Evolutionary conservation across 768 basidiomycete species (phyloP).

Genomic region (Tremella fuciformis): DNA sequence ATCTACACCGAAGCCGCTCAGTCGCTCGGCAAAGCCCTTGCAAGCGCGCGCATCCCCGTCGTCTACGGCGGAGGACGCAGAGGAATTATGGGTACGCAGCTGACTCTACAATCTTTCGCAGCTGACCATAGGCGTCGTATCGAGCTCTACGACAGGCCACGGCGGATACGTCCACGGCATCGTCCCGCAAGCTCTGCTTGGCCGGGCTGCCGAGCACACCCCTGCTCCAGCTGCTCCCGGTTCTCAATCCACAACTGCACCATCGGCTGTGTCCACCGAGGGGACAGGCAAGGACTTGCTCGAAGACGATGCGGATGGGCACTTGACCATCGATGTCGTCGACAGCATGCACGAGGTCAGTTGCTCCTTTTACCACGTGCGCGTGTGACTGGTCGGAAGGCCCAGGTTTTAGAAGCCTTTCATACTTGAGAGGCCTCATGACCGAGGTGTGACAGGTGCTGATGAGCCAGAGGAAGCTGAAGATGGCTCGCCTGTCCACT

Average conservation of each 20-base stretch:
- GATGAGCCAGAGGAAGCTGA: constrained; percentile 75
- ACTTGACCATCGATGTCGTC: constrained; percentile 39
- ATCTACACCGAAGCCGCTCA: constrained; percentile 66
- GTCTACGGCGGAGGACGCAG: constrained; percentile 82
- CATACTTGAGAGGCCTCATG: too few relatives aligned
- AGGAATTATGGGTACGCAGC: constrained; percentile 75
- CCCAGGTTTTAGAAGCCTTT: too few relatives aligned
- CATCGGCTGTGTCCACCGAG: constrained; percentile 60
- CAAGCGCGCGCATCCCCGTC: constrained; percentile 60
- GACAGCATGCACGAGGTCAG: constrained; percentile 52
- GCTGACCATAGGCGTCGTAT: constrained; percentile 53
- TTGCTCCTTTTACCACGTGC: constrained; percentile 6
- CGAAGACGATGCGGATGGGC: constrained; percentile 32
- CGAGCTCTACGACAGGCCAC: constrained; percentile 57
- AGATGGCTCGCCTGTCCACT: constrained; percentile 74
- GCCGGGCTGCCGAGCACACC: constrained; percentile 33
- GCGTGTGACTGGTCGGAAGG: constrained; percentile 1
- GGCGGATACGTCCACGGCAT: constrained; percentile 76
- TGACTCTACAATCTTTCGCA: not conserved
- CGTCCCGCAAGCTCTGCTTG: constrained; percentile 68
- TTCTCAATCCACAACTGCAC: not conserved
- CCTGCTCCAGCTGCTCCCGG: constrained; percentile 16
- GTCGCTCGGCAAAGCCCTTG: constrained; percentile 76
- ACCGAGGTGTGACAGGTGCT: not conserved
- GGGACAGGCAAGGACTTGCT: constrained; percentile 38